A percentile compares a stretch with the other conserved stretches of the same genome.
phyloP scores from a whole-genome alignment of 2,329 filamentous ascomycete genomes.

The Clonostachys chloroleuca region DNA sequence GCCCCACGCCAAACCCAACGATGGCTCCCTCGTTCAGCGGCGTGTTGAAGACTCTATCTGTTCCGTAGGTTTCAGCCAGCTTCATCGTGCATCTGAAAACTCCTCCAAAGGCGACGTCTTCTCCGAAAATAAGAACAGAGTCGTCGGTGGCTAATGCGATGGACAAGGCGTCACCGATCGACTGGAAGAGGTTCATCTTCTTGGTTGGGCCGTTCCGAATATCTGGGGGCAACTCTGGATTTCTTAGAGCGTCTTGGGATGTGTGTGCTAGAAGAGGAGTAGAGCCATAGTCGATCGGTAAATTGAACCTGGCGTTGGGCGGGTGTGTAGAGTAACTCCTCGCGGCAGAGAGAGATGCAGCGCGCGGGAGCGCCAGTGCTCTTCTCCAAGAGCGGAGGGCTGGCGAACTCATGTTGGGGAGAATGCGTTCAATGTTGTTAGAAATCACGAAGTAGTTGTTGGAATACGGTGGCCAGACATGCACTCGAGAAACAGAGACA shows the following conservation, averaged over 20 bases:
- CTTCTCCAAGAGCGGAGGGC: conserved; percentile 19
- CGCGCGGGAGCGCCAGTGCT: conserved; percentile 11
- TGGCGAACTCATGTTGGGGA: conserved; percentile 4
- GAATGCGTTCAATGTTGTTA: not conserved
- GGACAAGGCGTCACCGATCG: conserved; percentile 85
- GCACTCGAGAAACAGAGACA: conserved; percentile 6
- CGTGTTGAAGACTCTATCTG: conserved; percentile 92
- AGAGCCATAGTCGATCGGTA: conserved; percentile 81
- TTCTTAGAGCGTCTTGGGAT: conserved; percentile 64
- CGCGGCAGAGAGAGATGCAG: not conserved
- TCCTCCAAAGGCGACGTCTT: conserved; percentile 95
- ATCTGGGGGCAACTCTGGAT: conserved; percentile 65
- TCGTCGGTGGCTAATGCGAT: conserved; percentile 81
- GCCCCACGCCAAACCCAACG: conserved; percentile 87
- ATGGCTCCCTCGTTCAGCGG: conserved; percentile 93
- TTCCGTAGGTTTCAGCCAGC: conserved; percentile 80
- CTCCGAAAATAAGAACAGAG: conserved; percentile 85
- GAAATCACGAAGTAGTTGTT: no score
- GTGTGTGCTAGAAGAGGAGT: conserved; percentile 80
- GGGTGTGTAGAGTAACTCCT: conserved; percentile 49
- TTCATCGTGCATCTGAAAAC: conserved; percentile 95
- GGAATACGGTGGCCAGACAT: conserved; percentile 3
- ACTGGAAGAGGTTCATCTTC: conserved; percentile 89
- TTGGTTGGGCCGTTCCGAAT: conserved; percentile 68
- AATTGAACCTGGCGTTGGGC: conserved; percentile 67